phyloP scores from a whole-genome alignment of 495 filamentous ascomycete genomes.

The Thozetella sp. region DNA sequence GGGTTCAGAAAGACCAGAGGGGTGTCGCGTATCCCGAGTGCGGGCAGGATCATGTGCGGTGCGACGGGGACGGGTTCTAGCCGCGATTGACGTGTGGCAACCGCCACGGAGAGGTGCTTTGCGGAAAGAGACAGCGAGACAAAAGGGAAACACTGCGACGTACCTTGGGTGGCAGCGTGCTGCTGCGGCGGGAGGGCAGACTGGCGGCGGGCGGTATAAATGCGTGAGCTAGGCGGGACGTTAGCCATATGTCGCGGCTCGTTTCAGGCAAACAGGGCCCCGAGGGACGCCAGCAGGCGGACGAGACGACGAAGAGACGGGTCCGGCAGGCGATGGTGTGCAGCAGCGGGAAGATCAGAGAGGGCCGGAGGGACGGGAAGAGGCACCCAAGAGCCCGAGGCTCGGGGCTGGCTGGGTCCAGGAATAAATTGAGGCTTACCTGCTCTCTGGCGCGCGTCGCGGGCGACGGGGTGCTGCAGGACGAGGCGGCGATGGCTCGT shows the following conservation, averaged over 20 bases:
- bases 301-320: too few relatives aligned
- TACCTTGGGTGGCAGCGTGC: too few relatives aligned
- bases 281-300: background rate
- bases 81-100: background rate
- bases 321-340: slow-evolving; percentile 16
- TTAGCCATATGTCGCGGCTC: slow-evolving; percentile 4
- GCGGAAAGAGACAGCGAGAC: too few relatives aligned
- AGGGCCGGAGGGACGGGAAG: slow-evolving; percentile 19
- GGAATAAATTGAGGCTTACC: slow-evolving; percentile 11
- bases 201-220: background rate
- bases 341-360: slow-evolving; percentile 16
- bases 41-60: too few relatives aligned
- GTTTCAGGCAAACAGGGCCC: background rate
- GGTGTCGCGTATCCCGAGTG: too few relatives aligned
- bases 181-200: background rate
- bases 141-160: background rate
- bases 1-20: too few relatives aligned
- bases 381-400: slow-evolving; percentile 17
- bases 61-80: background rate
- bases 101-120: background rate
- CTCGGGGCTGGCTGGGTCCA: slow-evolving; percentile 12
- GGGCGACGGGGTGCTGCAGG: slow-evolving; percentile 13
- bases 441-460: slow-evolving; percentile 23
- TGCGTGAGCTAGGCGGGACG: background rate
- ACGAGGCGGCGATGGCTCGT: slow-evolving; percentile 18